phyloP scores from a whole-genome alignment of 345 rosid species.

The rapeseed (Brassica napus) region DNA sequence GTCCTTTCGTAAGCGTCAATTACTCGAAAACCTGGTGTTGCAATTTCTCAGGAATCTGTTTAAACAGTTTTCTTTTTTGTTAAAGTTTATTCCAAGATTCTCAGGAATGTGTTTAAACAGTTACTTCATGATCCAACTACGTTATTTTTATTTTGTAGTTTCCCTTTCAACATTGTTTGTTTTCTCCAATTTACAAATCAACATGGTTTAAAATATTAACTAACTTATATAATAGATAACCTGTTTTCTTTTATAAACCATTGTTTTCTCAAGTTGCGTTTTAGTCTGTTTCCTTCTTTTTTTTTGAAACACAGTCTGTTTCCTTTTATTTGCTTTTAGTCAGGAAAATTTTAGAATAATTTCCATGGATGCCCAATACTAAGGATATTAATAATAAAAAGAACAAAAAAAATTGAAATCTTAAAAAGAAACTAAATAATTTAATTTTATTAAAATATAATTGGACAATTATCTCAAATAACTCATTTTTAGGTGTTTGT shows the following conservation, averaged over 20 bases:
- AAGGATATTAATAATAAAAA: background rate
- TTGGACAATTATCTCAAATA: no score
- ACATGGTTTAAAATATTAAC: conserved; percentile 6
- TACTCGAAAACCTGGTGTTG: background rate
- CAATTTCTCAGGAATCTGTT: conserved; percentile 9
- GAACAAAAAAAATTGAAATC: background rate
- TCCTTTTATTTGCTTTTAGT: background rate
- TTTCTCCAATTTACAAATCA: background rate
- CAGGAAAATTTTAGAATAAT: background rate
- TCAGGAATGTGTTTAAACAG: conserved; percentile 7
- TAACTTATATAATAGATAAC: background rate
- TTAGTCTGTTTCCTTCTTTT: background rate
- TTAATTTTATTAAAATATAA: background rate
- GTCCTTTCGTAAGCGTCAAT: conserved; percentile 21
- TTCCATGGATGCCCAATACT: background rate
- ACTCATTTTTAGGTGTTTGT: no score
- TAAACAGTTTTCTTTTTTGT: background rate
- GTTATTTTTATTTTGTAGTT: background rate
- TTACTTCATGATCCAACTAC: conserved; percentile 15
- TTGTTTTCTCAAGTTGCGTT: background rate
- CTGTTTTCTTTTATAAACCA: background rate
- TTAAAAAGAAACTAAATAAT: background rate
- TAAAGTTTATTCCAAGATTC: background rate
- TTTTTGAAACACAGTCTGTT: no score
- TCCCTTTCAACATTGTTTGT: background rate